Percentiles rank a stretch among this genome's conserved stretches.
phyloP scores from a whole-genome alignment of 1,139 yeast genomes.

The Blastobotrys ciferrii region DNA sequence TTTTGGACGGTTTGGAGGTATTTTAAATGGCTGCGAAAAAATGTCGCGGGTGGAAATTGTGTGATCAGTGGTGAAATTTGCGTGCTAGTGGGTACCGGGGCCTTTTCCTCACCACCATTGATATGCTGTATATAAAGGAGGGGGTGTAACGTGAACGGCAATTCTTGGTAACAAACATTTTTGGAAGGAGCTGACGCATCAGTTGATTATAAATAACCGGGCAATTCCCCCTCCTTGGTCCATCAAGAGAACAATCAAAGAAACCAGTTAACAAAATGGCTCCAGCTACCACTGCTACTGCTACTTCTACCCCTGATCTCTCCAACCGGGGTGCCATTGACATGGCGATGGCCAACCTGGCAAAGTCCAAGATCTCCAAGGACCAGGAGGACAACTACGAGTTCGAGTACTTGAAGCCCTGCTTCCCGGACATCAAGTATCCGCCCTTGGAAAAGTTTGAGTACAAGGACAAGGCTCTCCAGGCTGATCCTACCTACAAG shows the following conservation, averaged over 20 bases:
- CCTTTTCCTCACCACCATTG: too few relatives aligned
- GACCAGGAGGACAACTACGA: constrained; percentile 25
- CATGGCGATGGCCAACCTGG: constrained; percentile 12
- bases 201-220: background rate
- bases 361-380: constrained; percentile 16
- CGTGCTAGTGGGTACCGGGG: background rate
- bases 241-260: background rate
- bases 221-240: background rate
- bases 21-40: too few relatives aligned
- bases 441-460: constrained; percentile 27
- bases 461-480: constrained; percentile 29
- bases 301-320: constrained; percentile 7
- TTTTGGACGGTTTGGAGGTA: too few relatives aligned
- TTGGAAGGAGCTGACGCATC: background rate
- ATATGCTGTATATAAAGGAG: too few relatives aligned
- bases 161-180: background rate
- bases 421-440: constrained; percentile 35
- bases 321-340: constrained; percentile 12
- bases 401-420: constrained; percentile 32
- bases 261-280: constrained; percentile 9
- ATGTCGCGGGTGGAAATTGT: background rate
- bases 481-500: constrained; percentile 55
- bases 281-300: constrained; percentile 13
- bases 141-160: background rate
- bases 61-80: background rate